Conservation (phyloP, 768 basidiomycete genomes). For the Crassisporium funariophilum region DNA sequence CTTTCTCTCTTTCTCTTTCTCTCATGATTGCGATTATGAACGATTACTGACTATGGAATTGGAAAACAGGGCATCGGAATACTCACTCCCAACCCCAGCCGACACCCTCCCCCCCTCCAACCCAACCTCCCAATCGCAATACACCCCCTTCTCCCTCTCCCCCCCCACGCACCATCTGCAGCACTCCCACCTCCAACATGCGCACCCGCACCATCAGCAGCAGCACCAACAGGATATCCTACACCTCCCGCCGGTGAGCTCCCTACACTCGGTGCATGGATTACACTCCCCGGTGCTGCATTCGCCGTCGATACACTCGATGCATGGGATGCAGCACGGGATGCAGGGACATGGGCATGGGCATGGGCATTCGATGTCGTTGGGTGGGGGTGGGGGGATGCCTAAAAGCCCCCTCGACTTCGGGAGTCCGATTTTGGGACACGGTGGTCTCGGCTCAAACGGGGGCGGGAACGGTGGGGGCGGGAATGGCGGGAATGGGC, state of each 20-base stretch:
- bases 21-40: not conserved
- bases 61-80: constrained; percentile 33
- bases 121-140: constrained; percentile 23
- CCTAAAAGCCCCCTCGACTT: no score
- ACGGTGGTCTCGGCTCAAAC: not conserved
- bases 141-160: constrained; percentile 31
- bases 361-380: constrained; percentile 13
- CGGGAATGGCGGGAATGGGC: not conserved
- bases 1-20: not conserved
- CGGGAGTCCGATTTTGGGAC: not conserved
- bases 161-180: no score
- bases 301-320: no score
- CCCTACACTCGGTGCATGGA: constrained; percentile 11
- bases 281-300: constrained; percentile 5
- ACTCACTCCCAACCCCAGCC: constrained; percentile 46
- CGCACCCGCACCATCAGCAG: constrained; percentile 13
- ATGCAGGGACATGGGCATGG: constrained; percentile 12
- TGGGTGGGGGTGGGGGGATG: no score
- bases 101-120: constrained; percentile 30
- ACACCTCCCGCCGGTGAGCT: constrained; percentile 10
- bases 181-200: no score
- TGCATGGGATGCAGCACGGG: not conserved
- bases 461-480: not conserved
- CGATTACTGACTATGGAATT: constrained; percentile 1
- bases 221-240: constrained; percentile 8